Percentiles rank a stretch among this genome's conserved stretches.
Evolutionary conservation across 2,329 filamentous ascomycete species (phyloP).

Genomic region (Xylaria arbuscula): DNA sequence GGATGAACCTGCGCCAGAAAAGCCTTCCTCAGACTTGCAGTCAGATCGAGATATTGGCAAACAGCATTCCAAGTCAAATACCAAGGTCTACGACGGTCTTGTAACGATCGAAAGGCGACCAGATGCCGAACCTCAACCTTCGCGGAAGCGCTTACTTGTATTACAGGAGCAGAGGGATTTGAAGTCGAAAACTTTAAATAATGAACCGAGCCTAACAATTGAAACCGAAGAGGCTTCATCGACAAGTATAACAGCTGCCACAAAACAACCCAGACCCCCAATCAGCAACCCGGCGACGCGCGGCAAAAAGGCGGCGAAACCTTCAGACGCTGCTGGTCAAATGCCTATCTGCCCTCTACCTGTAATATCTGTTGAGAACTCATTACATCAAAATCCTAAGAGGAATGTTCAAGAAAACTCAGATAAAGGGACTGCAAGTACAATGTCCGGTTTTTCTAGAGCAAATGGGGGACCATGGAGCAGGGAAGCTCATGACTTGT

Average conservation of each 20-base stretch:
- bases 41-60: constrained; percentile 4
- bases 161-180: constrained; percentile 22
- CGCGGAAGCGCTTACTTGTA: not conserved
- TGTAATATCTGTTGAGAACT: constrained; percentile 30
- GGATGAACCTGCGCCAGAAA: constrained; percentile 2
- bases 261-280: constrained; percentile 15
- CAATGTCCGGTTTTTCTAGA: constrained; percentile 59
- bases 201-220: not conserved
- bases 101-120: not conserved
- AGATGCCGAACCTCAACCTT: constrained; percentile 4
- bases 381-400: constrained; percentile 26
- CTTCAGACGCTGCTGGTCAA: constrained; percentile 62
- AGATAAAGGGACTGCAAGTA: constrained; percentile 33
- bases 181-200: not conserved
- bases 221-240: constrained; percentile 16
- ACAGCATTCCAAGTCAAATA: not conserved
- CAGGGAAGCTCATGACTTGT: constrained; percentile 73
- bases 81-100: not conserved
- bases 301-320: constrained; percentile 64
- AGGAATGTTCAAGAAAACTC: constrained; percentile 23
- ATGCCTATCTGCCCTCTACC: constrained; percentile 54
- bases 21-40: not conserved
- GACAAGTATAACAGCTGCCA: constrained; percentile 11
- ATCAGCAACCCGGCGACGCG: constrained; percentile 55
- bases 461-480: constrained; percentile 74